Percentiles rank a stretch among this genome's conserved stretches.
Conservation (phyloP, 306 rosid genomes). For the Vigna angularis region DNA sequence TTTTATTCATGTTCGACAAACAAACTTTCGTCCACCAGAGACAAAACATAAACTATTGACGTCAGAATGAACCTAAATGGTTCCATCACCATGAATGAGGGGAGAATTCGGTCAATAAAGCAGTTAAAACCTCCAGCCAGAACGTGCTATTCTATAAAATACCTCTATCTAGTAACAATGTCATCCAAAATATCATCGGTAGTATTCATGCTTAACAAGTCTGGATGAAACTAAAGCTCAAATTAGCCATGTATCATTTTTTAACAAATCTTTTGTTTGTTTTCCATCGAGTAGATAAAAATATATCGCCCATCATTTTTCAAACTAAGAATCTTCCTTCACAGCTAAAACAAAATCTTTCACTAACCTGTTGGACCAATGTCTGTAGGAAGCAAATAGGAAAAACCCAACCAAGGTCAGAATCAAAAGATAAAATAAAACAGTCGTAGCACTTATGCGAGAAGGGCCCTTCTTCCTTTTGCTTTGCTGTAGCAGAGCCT, state of each 20-base stretch:
- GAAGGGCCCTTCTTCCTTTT: slow-evolving; percentile 81
- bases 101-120: slow-evolving; percentile 13
- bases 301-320: not conserved
- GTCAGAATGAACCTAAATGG: slow-evolving; percentile 35
- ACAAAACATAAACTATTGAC: slow-evolving; percentile 12
- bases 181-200: slow-evolving; percentile 27
- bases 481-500: slow-evolving; percentile 78
- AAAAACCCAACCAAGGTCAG: slow-evolving; percentile 58
- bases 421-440: slow-evolving; percentile 57
- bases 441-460: slow-evolving; percentile 53
- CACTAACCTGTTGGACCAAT: slow-evolving; percentile 71
- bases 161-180: slow-evolving; percentile 32
- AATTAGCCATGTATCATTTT: not conserved
- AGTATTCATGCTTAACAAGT: slow-evolving; percentile 3
- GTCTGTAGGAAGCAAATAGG: slow-evolving; percentile 55
- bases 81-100: slow-evolving; percentile 6
- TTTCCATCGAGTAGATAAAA: not conserved
- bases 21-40: not conserved
- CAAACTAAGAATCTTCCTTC: slow-evolving; percentile 9
- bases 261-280: not conserved
- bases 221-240: slow-evolving; percentile 15
- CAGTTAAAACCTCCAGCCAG: slow-evolving; percentile 27
- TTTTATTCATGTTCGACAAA: not conserved
- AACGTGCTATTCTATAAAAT: slow-evolving; percentile 13
- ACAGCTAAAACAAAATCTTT: slow-evolving; percentile 10